phyloP scores from a whole-genome alignment of 208 protist species.

The Trypanosoma avium region DNA sequence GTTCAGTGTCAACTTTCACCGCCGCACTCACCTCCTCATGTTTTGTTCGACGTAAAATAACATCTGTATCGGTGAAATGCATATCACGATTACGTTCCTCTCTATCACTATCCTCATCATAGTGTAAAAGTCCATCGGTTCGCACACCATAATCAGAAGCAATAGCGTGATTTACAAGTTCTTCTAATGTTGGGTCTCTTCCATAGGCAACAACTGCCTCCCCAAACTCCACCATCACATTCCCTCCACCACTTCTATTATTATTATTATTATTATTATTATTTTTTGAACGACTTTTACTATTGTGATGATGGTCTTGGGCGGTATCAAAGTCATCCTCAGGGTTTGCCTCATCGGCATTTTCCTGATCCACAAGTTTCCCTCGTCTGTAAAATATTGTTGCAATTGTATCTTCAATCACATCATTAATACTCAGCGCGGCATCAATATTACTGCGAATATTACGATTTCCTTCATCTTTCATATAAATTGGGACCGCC shows the following conservation, averaged over 20 bases:
- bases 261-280: not conserved
- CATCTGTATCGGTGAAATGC: constrained; percentile 72
- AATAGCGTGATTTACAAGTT: constrained; percentile 74
- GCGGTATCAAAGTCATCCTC: constrained; percentile 29
- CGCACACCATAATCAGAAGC: constrained; percentile 64
- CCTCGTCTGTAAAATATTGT: constrained; percentile 82
- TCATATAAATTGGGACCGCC: constrained; percentile 79
- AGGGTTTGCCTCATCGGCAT: constrained; percentile 32
- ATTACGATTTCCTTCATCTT: constrained; percentile 57
- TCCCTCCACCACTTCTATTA: not conserved
- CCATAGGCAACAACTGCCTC: constrained; percentile 33
- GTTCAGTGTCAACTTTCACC: constrained; percentile 62
- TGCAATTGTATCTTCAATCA: constrained; percentile 80
- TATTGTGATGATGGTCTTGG: not conserved
- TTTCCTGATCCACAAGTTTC: constrained; percentile 80
- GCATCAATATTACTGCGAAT: constrained; percentile 71
- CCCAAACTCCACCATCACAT: constrained; percentile 15
- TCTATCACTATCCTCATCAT: constrained; percentile 72
- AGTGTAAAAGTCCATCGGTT: constrained; percentile 68
- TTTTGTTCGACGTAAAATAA: constrained; percentile 61
- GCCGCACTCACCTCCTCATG: constrained; percentile 37
- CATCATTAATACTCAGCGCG: constrained; percentile 74
- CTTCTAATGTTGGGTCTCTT: constrained; percentile 66
- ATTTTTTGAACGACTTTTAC: not conserved
- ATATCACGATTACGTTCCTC: constrained; percentile 71